Conservation (phyloP, 176 grass and related monocot genomes). For the Eleusine coracana region DNA sequence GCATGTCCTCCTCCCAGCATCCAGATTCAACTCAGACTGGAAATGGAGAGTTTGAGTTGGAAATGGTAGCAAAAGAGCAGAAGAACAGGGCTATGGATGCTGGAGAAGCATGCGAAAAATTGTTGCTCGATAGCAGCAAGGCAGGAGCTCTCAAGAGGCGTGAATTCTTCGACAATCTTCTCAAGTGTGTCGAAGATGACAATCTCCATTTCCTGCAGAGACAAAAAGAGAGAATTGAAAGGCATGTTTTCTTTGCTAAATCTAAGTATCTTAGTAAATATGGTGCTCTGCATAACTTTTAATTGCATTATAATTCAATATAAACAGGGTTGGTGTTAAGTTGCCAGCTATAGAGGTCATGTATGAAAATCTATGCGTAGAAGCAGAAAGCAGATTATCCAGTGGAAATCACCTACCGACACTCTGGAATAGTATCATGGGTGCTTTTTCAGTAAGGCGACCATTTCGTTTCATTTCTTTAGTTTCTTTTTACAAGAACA, state of each 20-base stretch:
- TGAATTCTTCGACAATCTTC: constrained; percentile 23
- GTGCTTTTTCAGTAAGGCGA: constrained; percentile 25
- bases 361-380: constrained; percentile 18
- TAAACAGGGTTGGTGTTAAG: constrained; percentile 7
- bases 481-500: not conserved
- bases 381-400: constrained; percentile 14
- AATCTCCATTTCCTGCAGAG: constrained; percentile 19
- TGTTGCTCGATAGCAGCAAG: constrained; percentile 3
- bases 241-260: not conserved
- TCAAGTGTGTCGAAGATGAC: constrained; percentile 23
- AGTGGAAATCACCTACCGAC: constrained; percentile 12
- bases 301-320: not conserved
- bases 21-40: not conserved
- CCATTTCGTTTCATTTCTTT: not conserved
- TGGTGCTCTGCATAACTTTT: not conserved
- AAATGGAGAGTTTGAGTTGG: not conserved
- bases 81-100: not conserved
- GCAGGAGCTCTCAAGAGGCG: not conserved
- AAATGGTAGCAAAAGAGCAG: not conserved
- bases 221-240: constrained; percentile 34
- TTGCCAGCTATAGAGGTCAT: constrained; percentile 23
- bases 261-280: not conserved
- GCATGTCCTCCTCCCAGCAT: not conserved
- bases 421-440: constrained; percentile 32
- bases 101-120: not conserved